Base-by-base conservation (phyloP, 345 rosid species). In the Arabis hirsuta region DNA sequence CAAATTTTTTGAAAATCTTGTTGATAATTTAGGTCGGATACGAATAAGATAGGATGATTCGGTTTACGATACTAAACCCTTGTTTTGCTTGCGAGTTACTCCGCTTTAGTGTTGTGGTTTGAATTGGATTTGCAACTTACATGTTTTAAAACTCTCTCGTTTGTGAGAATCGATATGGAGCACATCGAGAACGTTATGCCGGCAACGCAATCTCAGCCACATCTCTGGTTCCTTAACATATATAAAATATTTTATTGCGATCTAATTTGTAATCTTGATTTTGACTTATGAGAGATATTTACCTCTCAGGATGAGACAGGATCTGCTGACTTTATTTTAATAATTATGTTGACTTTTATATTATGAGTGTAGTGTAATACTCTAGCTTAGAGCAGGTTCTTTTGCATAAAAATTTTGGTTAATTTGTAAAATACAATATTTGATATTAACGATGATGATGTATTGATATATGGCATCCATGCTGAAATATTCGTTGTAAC, bases 131-230 rank as follows among this genome's bases (percentile, higher is more conserved):
- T 44, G 7, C 61, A 47, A 16, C 9, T 61, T n/a, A 44, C 24
- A 71, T 61, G 54, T 60, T 46, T 72, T 20, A n/a, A 43, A 62
- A n/a, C 38, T 45, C 12, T 48, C 5, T 65, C 51, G 36, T 56
- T 47, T 38, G 66, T 57, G 70, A 72, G 42, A 54, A 55, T 45
- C 66, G 66, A 55, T 72, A 65, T 26, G 57, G 32, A 47, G 34
- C 77, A 55, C 51, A 55, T 46, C 36, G 52, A 53, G 65, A 55
- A 55, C 32, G 57, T 73, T 48, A 55, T 36, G 55, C 72, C 54
- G 78, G 61, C 60, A 39, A 50, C 72, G 59, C 14, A 53, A 73
- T 51, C 67, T 58, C 72, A 65, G 59, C 77, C 67, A 59, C n/a
- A 19, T 52, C 43, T 57, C 19, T 55, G 29, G 65, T 73, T 73